phyloP scores from a whole-genome alignment of 2,329 filamentous ascomycete genomes.

The Eutypa lata region DNA sequence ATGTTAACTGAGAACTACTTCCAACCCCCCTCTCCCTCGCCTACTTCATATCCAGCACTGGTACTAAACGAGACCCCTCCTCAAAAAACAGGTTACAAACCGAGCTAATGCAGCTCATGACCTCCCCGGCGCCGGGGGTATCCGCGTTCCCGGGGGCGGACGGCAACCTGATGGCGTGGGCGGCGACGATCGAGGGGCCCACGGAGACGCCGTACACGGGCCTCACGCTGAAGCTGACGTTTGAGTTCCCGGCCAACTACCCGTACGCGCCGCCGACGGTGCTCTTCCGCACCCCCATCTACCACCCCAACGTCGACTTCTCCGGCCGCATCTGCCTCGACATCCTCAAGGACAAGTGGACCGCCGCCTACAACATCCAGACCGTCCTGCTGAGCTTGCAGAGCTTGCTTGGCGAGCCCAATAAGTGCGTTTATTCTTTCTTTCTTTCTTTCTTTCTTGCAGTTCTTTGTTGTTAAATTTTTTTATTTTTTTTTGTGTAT shows the following conservation, averaged over 20 bases:
- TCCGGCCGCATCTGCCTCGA: conserved; percentile 95
- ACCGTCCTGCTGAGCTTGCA: conserved; percentile 91
- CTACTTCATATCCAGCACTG: too few relatives aligned
- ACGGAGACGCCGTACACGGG: conserved; percentile 86
- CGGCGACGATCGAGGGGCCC: conserved; percentile 88
- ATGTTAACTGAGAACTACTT: not conserved
- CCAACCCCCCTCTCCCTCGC: not conserved
- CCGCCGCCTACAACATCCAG: conserved; percentile 93
- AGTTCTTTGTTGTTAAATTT: conserved; percentile 16
- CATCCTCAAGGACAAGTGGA: conserved; percentile 99
- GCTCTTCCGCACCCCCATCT: conserved; percentile 97
- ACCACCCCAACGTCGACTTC: conserved; percentile 98
- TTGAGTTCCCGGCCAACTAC: conserved; percentile 88
- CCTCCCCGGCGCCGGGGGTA: conserved; percentile 85
- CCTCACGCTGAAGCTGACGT: conserved; percentile 86
- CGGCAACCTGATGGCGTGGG: conserved; percentile 89
- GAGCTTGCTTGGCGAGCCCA: conserved; percentile 92
- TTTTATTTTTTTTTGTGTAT: not conserved
- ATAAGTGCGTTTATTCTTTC: conserved; percentile 69
- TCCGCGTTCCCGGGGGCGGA: conserved; percentile 91
- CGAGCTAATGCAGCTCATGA: conserved; percentile 98
- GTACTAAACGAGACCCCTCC: too few relatives aligned
- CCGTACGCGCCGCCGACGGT: conserved; percentile 89
- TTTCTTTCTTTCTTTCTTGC: not conserved
- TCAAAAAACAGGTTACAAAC: conserved; percentile 73